Percentiles rank a stretch among this genome's conserved stretches.
These are phyloP conservation scores for Phaseolus lunatus DNA, from an alignment of 306 rosid species.

Conservation along the genomic window DNA sequence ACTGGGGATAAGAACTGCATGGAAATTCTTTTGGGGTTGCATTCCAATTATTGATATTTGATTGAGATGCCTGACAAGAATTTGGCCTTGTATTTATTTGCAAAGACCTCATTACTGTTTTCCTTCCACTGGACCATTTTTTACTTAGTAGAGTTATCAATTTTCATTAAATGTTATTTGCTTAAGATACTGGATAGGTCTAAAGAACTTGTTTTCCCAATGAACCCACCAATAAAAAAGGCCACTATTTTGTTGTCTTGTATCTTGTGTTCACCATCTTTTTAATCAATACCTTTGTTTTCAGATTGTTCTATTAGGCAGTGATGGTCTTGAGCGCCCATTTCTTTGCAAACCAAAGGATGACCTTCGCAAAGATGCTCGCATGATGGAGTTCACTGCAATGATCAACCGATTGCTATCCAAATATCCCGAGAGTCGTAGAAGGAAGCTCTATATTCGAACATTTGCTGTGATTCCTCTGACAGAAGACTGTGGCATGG, in stretches of 20 bases:
- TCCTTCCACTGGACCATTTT: conserved; percentile 10
- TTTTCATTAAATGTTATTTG: conserved; percentile 23
- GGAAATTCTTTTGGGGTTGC: conserved; percentile 15
- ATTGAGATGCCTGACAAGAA: background rate
- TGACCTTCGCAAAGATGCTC: conserved; percentile 97
- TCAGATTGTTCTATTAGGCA: conserved; percentile 89
- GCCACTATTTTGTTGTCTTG: conserved; percentile 26
- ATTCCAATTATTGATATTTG: conserved; percentile 1
- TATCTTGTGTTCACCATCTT: conserved; percentile 34
- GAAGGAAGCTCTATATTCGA: conserved; percentile 93
- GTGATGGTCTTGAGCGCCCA: conserved; percentile 89
- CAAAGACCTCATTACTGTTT: conserved; percentile 15
- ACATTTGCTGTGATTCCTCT: conserved; percentile 96
- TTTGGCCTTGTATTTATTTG: conserved; percentile 30
- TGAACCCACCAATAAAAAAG: conserved; percentile 15
- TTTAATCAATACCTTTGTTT: conserved; percentile 42
- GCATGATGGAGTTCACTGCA: conserved; percentile 99
- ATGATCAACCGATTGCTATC: conserved; percentile 89
- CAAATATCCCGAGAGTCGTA: conserved; percentile 93
- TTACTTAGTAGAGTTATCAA: conserved; percentile 15
- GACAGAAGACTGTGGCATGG: conserved; percentile 99
- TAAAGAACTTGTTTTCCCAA: conserved; percentile 18
- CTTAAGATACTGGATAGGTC: conserved; percentile 30
- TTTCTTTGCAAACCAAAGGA: conserved; percentile 98
- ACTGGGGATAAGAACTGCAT: background rate